Percentiles rank a stretch among this genome's conserved stretches.
phyloP scores from a whole-genome alignment of 2,329 filamentous ascomycete genomes.

The Alternaria sp. region DNA sequence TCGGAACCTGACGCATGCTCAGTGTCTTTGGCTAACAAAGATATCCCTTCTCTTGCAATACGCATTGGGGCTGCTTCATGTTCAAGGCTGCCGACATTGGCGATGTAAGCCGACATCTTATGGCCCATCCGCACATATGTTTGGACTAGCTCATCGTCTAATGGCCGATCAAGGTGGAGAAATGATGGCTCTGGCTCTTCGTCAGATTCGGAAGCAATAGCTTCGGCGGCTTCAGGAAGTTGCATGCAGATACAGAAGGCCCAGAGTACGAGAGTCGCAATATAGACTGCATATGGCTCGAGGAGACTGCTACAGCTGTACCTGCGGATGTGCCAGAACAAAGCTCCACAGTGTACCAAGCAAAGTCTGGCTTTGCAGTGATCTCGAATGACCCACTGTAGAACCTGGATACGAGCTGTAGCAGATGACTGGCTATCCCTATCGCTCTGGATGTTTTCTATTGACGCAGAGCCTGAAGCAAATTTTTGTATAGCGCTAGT shows the following conservation, averaged over 20 bases:
- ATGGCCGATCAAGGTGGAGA: slow-evolving; percentile 64
- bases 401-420: slow-evolving; percentile 43
- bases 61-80: slow-evolving; percentile 12
- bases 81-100: slow-evolving; percentile 63
- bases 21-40: slow-evolving; percentile 4
- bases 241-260: slow-evolving; percentile 51
- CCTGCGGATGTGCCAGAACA: slow-evolving; percentile 63
- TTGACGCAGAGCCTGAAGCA: slow-evolving; percentile 37
- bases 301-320: slow-evolving; percentile 59
- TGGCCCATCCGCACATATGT: slow-evolving; percentile 61
- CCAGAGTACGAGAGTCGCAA: slow-evolving; percentile 60
- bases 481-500: slow-evolving; percentile 58
- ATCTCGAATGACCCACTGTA: slow-evolving; percentile 61
- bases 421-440: not conserved
- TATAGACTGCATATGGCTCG: slow-evolving; percentile 57
- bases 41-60: slow-evolving; percentile 18
- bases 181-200: slow-evolving; percentile 50
- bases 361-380: slow-evolving; percentile 66
- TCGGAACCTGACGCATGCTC: too few relatives aligned
- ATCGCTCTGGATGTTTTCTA: slow-evolving; percentile 15
- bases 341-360: slow-evolving; percentile 63
- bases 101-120: slow-evolving; percentile 61
- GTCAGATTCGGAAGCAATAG: slow-evolving; percentile 10
- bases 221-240: slow-evolving; percentile 16
- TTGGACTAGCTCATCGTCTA: slow-evolving; percentile 63